Evolutionary conservation across 352 stramenopile species (phyloP).

Genomic region (Pythium pyrilobum): DNA sequence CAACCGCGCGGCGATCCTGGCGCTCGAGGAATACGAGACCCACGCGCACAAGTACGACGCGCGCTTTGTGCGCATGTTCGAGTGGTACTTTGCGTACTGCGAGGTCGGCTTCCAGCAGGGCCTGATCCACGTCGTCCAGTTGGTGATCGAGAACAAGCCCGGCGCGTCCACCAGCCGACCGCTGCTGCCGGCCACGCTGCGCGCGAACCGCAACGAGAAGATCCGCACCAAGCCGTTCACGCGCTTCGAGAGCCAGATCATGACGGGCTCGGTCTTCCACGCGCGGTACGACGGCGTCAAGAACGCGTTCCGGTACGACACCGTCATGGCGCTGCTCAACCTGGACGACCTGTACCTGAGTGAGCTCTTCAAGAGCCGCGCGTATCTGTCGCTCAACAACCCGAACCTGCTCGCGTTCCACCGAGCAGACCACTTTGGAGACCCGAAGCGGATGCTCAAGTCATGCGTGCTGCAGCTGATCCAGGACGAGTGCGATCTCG

Average conservation of each 20-base stretch:
- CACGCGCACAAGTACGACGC: conserved; percentile 16
- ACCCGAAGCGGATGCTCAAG: conserved; percentile 19
- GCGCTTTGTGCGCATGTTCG: conserved; percentile 24
- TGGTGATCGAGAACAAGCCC: conserved; percentile 23
- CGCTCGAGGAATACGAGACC: background rate
- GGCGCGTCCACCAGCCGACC: background rate
- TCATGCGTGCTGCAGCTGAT: conserved; percentile 18
- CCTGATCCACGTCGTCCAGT: conserved; percentile 18
- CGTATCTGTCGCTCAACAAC: conserved; percentile 17
- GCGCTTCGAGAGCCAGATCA: conserved; percentile 14
- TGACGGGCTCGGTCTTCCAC: conserved; percentile 21
- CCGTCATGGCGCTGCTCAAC: conserved; percentile 18
- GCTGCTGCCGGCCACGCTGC: conserved; percentile 6
- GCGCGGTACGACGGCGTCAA: conserved; percentile 11
- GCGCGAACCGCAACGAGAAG: conserved; percentile 12
- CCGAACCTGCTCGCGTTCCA: conserved; percentile 19
- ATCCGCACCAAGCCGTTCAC: conserved; percentile 18
- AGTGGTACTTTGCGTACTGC: conserved; percentile 26
- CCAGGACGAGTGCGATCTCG: conserved; percentile 12
- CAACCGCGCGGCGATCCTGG: conserved; percentile 12
- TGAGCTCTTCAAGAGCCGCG: conserved; percentile 14
- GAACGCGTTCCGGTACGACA: conserved; percentile 21
- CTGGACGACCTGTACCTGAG: conserved; percentile 15
- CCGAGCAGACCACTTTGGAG: conserved; percentile 19
- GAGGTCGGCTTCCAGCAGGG: conserved; percentile 23